Evolutionary conservation across 1,284 basidiomycete genomes (phyloP).

Genomic region (Ganoderma leucocontextum): DNA sequence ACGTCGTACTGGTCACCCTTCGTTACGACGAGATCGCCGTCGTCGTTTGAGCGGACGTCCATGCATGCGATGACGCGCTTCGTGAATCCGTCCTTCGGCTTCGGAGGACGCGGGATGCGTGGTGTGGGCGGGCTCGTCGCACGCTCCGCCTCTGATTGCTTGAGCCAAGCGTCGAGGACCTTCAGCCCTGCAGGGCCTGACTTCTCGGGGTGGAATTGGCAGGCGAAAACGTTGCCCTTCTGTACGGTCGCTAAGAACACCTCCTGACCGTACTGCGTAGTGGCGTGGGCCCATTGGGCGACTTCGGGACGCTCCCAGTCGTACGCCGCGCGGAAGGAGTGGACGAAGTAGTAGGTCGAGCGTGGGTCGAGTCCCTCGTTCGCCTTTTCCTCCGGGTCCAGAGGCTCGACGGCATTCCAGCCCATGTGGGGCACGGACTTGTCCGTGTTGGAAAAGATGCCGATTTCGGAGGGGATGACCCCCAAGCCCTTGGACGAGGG

Average conservation of each 20-base stretch:
- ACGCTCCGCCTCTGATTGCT: constrained; percentile 56
- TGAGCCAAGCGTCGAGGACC: constrained; percentile 87
- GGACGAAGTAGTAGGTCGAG: constrained; percentile 94
- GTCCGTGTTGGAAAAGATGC: constrained; percentile 68
- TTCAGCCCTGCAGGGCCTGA: constrained; percentile 91
- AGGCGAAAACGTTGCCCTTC: constrained; percentile 90
- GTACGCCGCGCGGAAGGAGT: constrained; percentile 91
- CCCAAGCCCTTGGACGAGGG: constrained; percentile 69
- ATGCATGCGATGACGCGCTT: constrained; percentile 98
- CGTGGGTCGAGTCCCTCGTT: constrained; percentile 56
- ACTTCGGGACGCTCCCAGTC: constrained; percentile 63
- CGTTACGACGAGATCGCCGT: constrained; percentile 97
- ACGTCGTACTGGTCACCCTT: constrained; percentile 99
- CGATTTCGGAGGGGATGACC: constrained; percentile 75
- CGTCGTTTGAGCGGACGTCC: constrained; percentile 96
- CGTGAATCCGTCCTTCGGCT: constrained; percentile 73
- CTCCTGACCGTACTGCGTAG: constrained; percentile 94
- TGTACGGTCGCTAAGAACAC: constrained; percentile 90
- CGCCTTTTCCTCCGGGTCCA: constrained; percentile 53
- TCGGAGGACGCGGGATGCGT: constrained; percentile 49
- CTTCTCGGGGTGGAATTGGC: constrained; percentile 99
- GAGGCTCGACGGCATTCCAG: constrained; percentile 84
- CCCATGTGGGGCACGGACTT: constrained; percentile 99
- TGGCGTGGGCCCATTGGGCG: constrained; percentile 83
- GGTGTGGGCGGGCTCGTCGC: constrained; percentile 41